phyloP scores from a whole-genome alignment of 2,329 filamentous ascomycete species.

The Myriangium duriaei region DNA sequence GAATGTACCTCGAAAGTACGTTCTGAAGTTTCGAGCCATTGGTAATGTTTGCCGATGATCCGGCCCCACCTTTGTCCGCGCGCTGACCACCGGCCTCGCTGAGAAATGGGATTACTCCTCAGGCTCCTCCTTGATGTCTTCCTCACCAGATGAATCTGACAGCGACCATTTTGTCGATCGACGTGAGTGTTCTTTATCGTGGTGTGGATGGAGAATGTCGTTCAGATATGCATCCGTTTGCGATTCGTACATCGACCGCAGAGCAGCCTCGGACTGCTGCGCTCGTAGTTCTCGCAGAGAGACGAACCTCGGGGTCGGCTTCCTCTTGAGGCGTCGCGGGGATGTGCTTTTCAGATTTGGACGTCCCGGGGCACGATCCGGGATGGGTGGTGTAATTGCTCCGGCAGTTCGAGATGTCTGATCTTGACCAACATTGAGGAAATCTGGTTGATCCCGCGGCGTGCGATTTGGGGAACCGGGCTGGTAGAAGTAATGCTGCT shows the following conservation, averaged over 20 bases:
- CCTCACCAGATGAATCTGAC: slow-evolving; percentile 4
- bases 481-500: background rate
- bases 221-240: slow-evolving; percentile 23
- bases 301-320: slow-evolving; percentile 15
- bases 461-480: background rate
- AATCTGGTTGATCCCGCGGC: slow-evolving; percentile 1
- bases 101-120: slow-evolving; percentile 7
- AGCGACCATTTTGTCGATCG: slow-evolving; percentile 5
- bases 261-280: slow-evolving; percentile 19
- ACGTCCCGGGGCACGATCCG: slow-evolving; percentile 4
- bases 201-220: slow-evolving; percentile 10
- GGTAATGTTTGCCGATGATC: too few species aligned
- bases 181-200: background rate
- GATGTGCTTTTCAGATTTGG: slow-evolving; percentile 6
- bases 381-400: slow-evolving; percentile 1
- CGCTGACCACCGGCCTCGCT: too few species aligned
- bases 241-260: slow-evolving; percentile 20
- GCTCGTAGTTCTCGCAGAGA: slow-evolving; percentile 21
- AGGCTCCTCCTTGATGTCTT: slow-evolving; percentile 9
- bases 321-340: slow-evolving; percentile 16
- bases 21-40: too few species aligned
- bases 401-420: background rate
- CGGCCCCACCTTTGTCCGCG: too few species aligned
- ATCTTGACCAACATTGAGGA: slow-evolving; percentile 4
- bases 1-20: too few species aligned